Base-by-base conservation (phyloP, 2,329 filamentous ascomycete genomes). In the Cladosporium sp. region DNA sequence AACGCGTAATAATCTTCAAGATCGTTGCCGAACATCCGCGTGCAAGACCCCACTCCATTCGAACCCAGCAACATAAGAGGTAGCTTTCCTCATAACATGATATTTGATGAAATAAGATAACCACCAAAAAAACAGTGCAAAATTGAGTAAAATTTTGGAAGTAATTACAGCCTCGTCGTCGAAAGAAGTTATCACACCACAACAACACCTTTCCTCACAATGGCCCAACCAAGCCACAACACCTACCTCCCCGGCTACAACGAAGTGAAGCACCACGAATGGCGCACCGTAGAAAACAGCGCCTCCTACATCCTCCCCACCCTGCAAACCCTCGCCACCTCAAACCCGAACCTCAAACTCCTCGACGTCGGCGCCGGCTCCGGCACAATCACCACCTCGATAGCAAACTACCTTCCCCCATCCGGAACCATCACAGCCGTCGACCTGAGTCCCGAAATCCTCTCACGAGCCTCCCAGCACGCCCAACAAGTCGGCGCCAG, bases 281-380 rank as follows among this genome's bases (percentile, higher is more conserved):
- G 67, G 69, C 69, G 73, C 36, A 74, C 70, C 2, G 71, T 70
- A 24, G 66, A 71, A 45, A 73, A 74, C 63, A 71, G 68, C 17
- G 67, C 66, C 12, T 54, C 56, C 17, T 63, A 64, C 53, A 54
- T 74, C 3, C 47, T 70, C 7, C 60, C 65, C 7, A 58, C 50
- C 3, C 60, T 70, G 2, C 38, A 60, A 37, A 7, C 36, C 7
- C 54, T 59, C 30, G 53, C 52, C 39, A 19, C 34, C 53, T 42
- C 44, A 11, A 63, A 54, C 53, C 68, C 47, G 47, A 58, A 11
- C 51, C 64, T 62, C 59, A 66, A 51, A 63, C 52, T 77, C 36
- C 69, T 77, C 18, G 74, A 78, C 53, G 69, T 75, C 12, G 75
- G 74, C 36, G 71, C 71, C 36, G 74, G 74, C 1, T 72, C 74